These are phyloP conservation scores for Boletus speciosus DNA, from an alignment of 768 basidiomycete species.

Conservation along the genomic window DNA sequence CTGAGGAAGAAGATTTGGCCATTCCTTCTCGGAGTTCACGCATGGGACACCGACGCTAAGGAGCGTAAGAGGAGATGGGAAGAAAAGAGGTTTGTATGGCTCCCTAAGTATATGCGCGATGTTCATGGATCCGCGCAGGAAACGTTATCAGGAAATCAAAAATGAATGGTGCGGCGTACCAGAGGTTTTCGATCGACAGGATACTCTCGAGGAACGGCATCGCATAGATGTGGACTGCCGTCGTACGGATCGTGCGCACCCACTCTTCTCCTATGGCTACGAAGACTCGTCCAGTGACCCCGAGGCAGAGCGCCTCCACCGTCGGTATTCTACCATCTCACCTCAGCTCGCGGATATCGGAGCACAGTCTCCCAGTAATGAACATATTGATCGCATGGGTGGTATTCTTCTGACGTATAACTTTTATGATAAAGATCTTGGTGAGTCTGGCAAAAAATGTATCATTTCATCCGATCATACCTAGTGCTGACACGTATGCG, in stretches of 20 bases:
- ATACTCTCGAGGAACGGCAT: slow-evolving; percentile 87
- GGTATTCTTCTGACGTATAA: slow-evolving; percentile 88
- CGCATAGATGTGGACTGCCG: slow-evolving; percentile 96
- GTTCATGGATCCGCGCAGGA: slow-evolving; percentile 38
- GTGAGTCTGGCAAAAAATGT: slow-evolving; percentile 41
- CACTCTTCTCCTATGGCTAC: slow-evolving; percentile 65
- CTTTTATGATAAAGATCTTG: slow-evolving; percentile 83
- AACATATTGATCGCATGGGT: slow-evolving; percentile 86
- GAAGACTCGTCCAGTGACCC: slow-evolving; percentile 38
- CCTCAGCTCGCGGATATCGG: slow-evolving; percentile 71
- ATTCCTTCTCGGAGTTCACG: slow-evolving; percentile 78
- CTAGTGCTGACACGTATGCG: slow-evolving; percentile 15
- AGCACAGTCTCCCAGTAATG: slow-evolving; percentile 84
- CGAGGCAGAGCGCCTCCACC: slow-evolving; percentile 50
- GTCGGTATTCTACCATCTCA: slow-evolving; percentile 68
- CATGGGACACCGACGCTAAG: slow-evolving; percentile 67
- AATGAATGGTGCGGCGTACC: slow-evolving; percentile 79
- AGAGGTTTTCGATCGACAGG: slow-evolving; percentile 76
- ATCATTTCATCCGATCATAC: not conserved
- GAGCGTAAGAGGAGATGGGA: slow-evolving; percentile 64
- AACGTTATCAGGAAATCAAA: slow-evolving; percentile 68
- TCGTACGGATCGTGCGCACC: slow-evolving; percentile 91
- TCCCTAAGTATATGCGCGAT: not conserved
- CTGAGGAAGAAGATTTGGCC: slow-evolving; percentile 85
- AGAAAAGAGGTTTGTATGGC: slow-evolving; percentile 50